These are phyloP conservation scores for Cystobasidium tubakii DNA, from an alignment of 768 basidiomycete genomes.

Conservation along the genomic window DNA sequence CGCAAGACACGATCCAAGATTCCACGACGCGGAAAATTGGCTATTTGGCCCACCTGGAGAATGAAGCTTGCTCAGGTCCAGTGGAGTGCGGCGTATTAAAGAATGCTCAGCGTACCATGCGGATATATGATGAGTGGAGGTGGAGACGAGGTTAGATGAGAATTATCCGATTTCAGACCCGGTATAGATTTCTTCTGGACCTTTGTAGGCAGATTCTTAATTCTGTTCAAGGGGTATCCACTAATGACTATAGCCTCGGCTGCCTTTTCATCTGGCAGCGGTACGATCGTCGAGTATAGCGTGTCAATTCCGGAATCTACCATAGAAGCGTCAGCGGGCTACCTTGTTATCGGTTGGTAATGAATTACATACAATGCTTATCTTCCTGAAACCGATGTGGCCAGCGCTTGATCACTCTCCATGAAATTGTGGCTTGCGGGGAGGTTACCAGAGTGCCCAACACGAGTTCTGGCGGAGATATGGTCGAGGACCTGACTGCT, in stretches of 20 bases:
- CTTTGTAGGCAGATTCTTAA: not conserved
- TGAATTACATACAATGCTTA: not conserved
- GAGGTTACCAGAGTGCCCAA: constrained; percentile 49
- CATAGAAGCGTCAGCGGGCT: not conserved
- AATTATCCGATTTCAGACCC: not conserved
- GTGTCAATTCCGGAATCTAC: constrained; percentile 49
- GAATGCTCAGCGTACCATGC: constrained; percentile 59
- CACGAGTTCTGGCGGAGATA: constrained; percentile 55
- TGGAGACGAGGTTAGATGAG: not conserved
- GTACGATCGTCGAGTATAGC: constrained; percentile 54
- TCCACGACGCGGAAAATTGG: not conserved
- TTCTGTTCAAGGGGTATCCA: constrained; percentile 44
- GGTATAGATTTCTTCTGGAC: not conserved
- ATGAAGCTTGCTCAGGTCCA: constrained; percentile 58
- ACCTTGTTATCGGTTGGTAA: not conserved
- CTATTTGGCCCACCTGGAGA: constrained; percentile 44
- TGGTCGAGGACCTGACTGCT: constrained; percentile 39
- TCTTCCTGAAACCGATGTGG: not conserved
- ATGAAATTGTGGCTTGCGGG: not conserved
- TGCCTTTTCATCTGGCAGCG: constrained; percentile 55
- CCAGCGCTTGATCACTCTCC: not conserved
- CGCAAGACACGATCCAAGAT: not conserved
- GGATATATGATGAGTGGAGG: constrained; percentile 53
- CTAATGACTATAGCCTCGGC: constrained; percentile 55
- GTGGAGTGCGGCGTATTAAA: constrained; percentile 56